Evolutionary conservation across 768 basidiomycete genomes (phyloP), one percentile per base, ranked within the genome.

Genomic region (Tylopilus sp.): DNA sequence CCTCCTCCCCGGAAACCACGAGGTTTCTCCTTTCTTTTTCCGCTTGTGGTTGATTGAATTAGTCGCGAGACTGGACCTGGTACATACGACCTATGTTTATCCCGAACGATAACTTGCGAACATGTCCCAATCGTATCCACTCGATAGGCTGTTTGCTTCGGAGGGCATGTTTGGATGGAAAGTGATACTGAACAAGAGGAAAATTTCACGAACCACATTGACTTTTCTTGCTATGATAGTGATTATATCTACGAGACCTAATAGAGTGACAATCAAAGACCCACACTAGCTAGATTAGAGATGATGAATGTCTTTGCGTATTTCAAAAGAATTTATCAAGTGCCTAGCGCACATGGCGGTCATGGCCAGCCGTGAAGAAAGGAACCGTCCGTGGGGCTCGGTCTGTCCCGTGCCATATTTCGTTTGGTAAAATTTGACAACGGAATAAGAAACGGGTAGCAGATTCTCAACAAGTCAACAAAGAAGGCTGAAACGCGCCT

Each of bases 21-120:
- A 36, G 6, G 11, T 21, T 36, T 21, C 21, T 21, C 8, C 37
- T 7, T 9, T 41, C 5, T 19, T 30, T 30, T 12, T 17, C n/a
- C 17, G 11, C 24, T 31, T 29, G 28, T 44, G 31, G 22, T 14
- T 40, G 37, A 38, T 49, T 34, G 29, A 43, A 36, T 34, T 22
- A 50, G 53, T 45, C 48, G 11, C n/a, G 48, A 60, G 41, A 41
- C 47, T 37, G 62, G 50, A 48, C 37, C 25, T 42, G 47, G 24
- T 50, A 60, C 40, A 45, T 48, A 49, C n/a, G n/a, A 36, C 50
- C 49, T 30, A 25, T 37, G 17, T 54, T 30, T 25, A 11, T 37
- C 45, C 17, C 30, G n/a, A 36, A 41, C 8, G 14, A 44, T 13
- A 29, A 45, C 30, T 16, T 42, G 42, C 11, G 46, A 25, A 34